Evolutionary conservation across 495 filamentous ascomycete genomes (phyloP).

Genomic region (Parathielavia appendiculata): DNA sequence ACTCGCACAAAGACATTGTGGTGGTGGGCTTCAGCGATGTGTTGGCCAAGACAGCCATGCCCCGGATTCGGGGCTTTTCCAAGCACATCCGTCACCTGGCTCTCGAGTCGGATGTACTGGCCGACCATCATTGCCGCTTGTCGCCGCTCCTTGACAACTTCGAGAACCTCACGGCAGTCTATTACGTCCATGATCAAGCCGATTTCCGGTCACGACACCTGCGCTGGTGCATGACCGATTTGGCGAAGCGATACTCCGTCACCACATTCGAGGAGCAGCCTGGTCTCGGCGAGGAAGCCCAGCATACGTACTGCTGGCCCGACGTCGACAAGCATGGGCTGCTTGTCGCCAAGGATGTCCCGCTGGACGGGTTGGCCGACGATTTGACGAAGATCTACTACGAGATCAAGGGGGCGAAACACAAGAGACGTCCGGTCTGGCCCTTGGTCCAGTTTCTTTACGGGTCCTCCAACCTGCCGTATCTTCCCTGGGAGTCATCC

Average conservation of each 20-base stretch:
- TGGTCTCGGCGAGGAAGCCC: slow-evolving; percentile 12
- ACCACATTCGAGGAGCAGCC: slow-evolving; percentile 18
- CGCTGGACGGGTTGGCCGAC: neutral
- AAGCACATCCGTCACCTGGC: slow-evolving; percentile 27
- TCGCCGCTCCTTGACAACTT: neutral
- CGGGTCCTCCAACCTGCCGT: neutral
- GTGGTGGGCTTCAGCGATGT: neutral
- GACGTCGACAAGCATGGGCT: slow-evolving; percentile 20
- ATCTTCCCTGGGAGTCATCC: neutral
- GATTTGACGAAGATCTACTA: neutral
- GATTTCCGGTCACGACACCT: neutral
- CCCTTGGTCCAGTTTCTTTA: slow-evolving; percentile 27
- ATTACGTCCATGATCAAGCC: neutral
- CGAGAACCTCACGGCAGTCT: slow-evolving; percentile 20
- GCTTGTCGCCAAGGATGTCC: slow-evolving; percentile 15
- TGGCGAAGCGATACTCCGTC: slow-evolving; percentile 17
- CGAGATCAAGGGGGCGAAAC: neutral
- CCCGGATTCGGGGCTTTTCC: slow-evolving; percentile 9
- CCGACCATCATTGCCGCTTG: neutral
- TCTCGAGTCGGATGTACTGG: neutral
- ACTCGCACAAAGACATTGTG: slow-evolving; percentile 33
- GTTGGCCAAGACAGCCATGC: neutral
- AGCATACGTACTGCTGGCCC: slow-evolving; percentile 35
- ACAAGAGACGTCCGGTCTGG: slow-evolving; percentile 19
- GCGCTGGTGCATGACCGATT: slow-evolving; percentile 30